Base-by-base conservation (phyloP, 2,329 filamentous ascomycete species). In the Bipolaris oryzae region DNA sequence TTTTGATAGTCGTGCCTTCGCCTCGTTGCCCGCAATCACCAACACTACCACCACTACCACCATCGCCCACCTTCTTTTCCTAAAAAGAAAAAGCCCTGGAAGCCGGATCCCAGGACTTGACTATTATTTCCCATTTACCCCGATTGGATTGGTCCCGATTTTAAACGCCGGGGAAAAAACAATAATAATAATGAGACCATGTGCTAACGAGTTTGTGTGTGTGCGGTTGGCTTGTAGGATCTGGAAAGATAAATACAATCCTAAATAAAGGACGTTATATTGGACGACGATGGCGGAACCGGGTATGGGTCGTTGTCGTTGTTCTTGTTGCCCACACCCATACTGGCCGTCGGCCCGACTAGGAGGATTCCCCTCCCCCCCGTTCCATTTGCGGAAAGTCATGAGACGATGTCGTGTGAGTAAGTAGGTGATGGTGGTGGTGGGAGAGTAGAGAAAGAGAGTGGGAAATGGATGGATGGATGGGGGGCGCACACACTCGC, bases 201-300 rank as follows among this genome's bases (percentile, higher is more conserved):
- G n/a, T n/a, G 72, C 72, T 74, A 50, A 74, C 68, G 18, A 59
- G 25, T 53, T 16, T 31, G 20, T 51, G 38, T 44, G 25, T 25
- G 25, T 28, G 25, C 5, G 25, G 9, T 28, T 10, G 25, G 25
- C 5, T 38, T 41, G 43, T 73, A 96, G 92, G 93, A 97, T 98
- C 73, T 97, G 94, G 92, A 98, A 98, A 77, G 92, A 96, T 61
- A 98, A 98, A 79, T 97, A 98, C 79, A 84, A 82, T 61, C 81
- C 82, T 18, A 81, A 82, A 71, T 80, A 72, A 62, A 18, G 16
- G 16, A 28, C 53, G 35, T 56, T 50, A 16, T 43, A 38, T 49
- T 37, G 45, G 42, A 42, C 23, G n/a, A n/a, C n/a, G n/a, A n/a
- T n/a, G 34, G 25, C 18, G 20, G 7, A 28, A 3, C 9, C 25